A percentile compares a stretch with the other conserved stretches of the same genome.
Evolutionary conservation across 108 stramenopile species (phyloP).

Genomic region (Thalassiosira profunda): DNA sequence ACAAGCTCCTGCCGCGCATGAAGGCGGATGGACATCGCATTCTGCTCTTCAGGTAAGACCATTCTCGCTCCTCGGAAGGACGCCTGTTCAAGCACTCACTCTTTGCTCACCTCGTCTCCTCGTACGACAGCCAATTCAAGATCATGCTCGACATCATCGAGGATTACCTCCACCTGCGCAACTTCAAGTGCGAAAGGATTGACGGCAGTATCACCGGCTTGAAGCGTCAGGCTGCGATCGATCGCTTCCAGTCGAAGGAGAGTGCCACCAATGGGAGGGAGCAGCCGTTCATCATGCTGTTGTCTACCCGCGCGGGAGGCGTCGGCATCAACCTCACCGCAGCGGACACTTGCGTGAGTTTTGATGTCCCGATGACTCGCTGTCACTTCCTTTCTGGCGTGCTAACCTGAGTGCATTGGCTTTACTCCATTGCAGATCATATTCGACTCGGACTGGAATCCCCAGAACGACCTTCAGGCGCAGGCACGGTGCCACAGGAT

Average conservation of each 20-base stretch:
- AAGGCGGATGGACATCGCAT: constrained; percentile 93
- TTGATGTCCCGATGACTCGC: neutral
- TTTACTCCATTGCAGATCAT: constrained; percentile 75
- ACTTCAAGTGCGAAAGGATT: constrained; percentile 88
- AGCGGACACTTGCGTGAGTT: constrained; percentile 87
- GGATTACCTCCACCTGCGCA: constrained; percentile 84
- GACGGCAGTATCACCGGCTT: constrained; percentile 96
- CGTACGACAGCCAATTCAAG: constrained; percentile 98
- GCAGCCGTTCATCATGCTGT: constrained; percentile 95
- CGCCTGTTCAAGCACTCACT: too few species aligned
- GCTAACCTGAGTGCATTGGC: neutral
- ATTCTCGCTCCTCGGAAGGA: too few species aligned
- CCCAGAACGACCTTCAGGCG: constrained; percentile 98
- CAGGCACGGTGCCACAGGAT: constrained; percentile 98
- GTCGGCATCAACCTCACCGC: constrained; percentile 97
- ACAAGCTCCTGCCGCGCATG: constrained; percentile 96
- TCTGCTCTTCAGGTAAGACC: constrained; percentile 96
- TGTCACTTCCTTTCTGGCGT: neutral
- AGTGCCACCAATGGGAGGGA: constrained; percentile 54
- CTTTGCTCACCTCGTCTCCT: too few species aligned
- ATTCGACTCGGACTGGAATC: constrained; percentile 97
- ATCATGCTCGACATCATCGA: constrained; percentile 98
- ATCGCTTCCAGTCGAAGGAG: constrained; percentile 89
- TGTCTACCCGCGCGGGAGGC: constrained; percentile 97
- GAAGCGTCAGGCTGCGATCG: constrained; percentile 93